Evolutionary conservation across 768 basidiomycete genomes (phyloP).

Genomic region (Lactarius hengduanensis): DNA sequence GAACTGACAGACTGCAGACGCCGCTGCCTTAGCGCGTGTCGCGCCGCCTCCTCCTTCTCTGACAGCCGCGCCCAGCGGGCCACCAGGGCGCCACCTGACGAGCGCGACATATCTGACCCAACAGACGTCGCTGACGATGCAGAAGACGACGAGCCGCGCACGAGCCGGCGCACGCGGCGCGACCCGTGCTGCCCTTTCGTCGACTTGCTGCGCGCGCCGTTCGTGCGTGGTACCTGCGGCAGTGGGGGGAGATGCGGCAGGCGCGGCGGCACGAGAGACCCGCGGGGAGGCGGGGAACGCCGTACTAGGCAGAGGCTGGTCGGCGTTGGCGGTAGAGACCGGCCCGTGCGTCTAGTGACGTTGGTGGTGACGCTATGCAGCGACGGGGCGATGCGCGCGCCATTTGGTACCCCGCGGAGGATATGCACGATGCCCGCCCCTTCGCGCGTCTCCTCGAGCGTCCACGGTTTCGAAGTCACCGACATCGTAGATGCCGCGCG

Average conservation of each 20-base stretch:
- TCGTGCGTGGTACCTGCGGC: constrained; percentile 11
- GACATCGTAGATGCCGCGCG: constrained; percentile 12
- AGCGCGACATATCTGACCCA: constrained; percentile 28
- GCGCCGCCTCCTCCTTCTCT: constrained; percentile 27
- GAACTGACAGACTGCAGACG: constrained; percentile 7
- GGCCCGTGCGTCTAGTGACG: too few relatives aligned
- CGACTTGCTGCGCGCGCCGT: constrained; percentile 7
- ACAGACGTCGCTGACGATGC: constrained; percentile 22
- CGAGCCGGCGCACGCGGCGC: neutral
- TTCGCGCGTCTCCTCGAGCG: constrained; percentile 42
- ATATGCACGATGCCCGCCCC: constrained; percentile 43
- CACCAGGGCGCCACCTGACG: constrained; percentile 4
- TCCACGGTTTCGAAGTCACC: constrained; percentile 37
- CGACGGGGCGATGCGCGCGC: neutral
- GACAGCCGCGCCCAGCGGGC: constrained; percentile 21
- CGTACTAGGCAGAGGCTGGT: neutral
- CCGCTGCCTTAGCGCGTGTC: constrained; percentile 26
- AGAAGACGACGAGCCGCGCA: constrained; percentile 16
- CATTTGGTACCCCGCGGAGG: constrained; percentile 33
- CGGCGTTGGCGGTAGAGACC: neutral
- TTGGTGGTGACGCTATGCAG: neutral
- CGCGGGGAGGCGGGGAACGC: neutral
- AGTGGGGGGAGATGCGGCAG: constrained; percentile 7
- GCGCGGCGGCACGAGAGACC: constrained; percentile 14
- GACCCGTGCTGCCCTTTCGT: constrained; percentile 13